Conservation (phyloP, 352 stramenopile genomes). For the Phytophthora pluvialis region DNA sequence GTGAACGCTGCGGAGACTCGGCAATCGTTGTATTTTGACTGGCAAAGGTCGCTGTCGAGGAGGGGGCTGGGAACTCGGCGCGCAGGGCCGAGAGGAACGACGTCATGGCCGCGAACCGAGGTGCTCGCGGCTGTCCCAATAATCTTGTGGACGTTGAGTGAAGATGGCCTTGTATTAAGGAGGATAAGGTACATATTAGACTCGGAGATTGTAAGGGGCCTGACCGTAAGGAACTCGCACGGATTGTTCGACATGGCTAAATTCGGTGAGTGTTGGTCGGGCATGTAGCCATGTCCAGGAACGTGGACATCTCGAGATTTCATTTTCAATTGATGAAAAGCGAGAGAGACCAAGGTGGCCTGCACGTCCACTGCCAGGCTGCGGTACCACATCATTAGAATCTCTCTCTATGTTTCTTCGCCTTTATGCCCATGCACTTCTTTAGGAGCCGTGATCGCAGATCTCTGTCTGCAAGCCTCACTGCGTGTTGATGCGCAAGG, state of each 20-base stretch:
- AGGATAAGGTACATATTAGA: neutral
- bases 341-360: neutral
- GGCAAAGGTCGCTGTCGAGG: neutral
- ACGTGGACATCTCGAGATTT: too few species aligned
- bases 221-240: conserved; percentile 17
- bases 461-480: neutral
- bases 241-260: conserved; percentile 22
- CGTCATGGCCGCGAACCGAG: conserved; percentile 26
- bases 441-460: neutral
- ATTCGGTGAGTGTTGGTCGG: conserved; percentile 19
- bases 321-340: neutral
- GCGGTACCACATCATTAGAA: too few species aligned
- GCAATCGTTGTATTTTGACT: conserved; percentile 10
- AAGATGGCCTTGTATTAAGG: conserved; percentile 24
- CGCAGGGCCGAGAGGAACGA: conserved; percentile 43
- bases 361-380: too few species aligned
- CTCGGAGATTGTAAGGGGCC: conserved; percentile 2
- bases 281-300: conserved; percentile 2
- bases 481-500: neutral
- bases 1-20: conserved; percentile 6
- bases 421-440: neutral
- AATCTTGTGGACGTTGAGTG: conserved; percentile 10
- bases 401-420: neutral
- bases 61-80: conserved; percentile 28
- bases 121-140: conserved; percentile 6